Evolutionary conservation across 805 yeast species (phyloP).

Genomic region (Candida nitratophila): DNA sequence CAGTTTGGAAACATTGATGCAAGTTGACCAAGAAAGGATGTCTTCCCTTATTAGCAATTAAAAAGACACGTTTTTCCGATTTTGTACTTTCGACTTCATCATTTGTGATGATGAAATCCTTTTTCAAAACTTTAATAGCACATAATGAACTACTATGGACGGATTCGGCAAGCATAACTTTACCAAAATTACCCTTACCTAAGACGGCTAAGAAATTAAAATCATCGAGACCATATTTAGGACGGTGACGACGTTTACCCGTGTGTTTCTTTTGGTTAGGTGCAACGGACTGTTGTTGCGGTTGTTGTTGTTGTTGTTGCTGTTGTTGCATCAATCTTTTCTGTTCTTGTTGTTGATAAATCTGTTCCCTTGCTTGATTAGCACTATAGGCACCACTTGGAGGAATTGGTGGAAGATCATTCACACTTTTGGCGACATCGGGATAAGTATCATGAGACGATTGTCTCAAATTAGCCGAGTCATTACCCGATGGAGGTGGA

Average conservation of each 20-base stretch:
- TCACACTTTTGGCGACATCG: neutral
- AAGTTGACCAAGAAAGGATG: constrained; percentile 91
- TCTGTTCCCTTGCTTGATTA: neutral
- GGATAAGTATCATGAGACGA: neutral
- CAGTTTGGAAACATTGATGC: constrained; percentile 96
- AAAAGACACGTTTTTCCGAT: constrained; percentile 89
- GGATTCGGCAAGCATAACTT: constrained; percentile 95
- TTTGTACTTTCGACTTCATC: constrained; percentile 94
- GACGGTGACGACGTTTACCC: constrained; percentile 38
- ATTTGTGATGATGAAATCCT: constrained; percentile 89
- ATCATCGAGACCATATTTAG: constrained; percentile 87
- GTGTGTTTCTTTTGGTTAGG: neutral
- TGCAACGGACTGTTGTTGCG: constrained; percentile 2
- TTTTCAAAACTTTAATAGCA: constrained; percentile 94
- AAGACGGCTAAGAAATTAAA: constrained; percentile 90
- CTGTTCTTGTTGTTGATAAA: neutral
- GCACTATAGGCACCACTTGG: neutral
- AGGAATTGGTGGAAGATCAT: neutral
- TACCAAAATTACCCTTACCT: constrained; percentile 98
- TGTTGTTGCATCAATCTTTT: no score
- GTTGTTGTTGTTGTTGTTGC: constrained; percentile 9
- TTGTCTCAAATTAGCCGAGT: neutral
- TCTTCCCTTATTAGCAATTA: constrained; percentile 62
- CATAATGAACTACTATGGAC: constrained; percentile 74
- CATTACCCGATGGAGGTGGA: neutral